Conservation (phyloP, 257 asterid species). For the Solanum medicagineum region DNA sequence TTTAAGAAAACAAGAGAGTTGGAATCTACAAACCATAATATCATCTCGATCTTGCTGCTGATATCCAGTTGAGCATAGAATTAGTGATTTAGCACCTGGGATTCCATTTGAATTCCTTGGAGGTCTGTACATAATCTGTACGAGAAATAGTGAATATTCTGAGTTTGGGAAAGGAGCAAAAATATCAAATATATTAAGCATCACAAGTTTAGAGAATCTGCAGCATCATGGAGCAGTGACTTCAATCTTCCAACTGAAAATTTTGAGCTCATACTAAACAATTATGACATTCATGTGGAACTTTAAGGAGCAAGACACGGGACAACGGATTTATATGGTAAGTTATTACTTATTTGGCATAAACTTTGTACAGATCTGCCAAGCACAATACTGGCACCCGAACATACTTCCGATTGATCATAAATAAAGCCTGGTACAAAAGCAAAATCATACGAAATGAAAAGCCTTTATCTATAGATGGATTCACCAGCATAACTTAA, state of each 20-base stretch:
- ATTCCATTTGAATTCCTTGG: conserved; percentile 62
- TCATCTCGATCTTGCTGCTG: conserved; percentile 62
- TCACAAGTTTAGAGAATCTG: background rate
- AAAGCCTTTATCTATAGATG: background rate
- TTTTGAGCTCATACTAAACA: background rate
- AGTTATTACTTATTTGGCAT: background rate
- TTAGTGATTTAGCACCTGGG: conserved; percentile 61
- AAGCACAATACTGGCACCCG: background rate
- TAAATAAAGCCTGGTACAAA: background rate
- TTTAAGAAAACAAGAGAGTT: background rate
- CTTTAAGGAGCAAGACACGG: background rate
- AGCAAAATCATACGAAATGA: background rate
- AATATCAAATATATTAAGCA: background rate
- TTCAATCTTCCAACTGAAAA: background rate
- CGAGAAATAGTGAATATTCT: background rate
- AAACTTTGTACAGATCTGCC: background rate
- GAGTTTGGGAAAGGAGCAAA: background rate
- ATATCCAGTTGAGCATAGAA: conserved; percentile 87
- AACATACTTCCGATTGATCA: background rate
- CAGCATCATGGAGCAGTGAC: background rate
- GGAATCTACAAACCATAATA: conserved; percentile 52
- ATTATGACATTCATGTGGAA: background rate
- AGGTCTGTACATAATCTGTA: conserved; percentile 74
- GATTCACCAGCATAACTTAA: background rate
- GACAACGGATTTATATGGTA: background rate